phyloP scores from a whole-genome alignment of 2,329 filamentous ascomycete species.

The Achaetomium macrosporum region DNA sequence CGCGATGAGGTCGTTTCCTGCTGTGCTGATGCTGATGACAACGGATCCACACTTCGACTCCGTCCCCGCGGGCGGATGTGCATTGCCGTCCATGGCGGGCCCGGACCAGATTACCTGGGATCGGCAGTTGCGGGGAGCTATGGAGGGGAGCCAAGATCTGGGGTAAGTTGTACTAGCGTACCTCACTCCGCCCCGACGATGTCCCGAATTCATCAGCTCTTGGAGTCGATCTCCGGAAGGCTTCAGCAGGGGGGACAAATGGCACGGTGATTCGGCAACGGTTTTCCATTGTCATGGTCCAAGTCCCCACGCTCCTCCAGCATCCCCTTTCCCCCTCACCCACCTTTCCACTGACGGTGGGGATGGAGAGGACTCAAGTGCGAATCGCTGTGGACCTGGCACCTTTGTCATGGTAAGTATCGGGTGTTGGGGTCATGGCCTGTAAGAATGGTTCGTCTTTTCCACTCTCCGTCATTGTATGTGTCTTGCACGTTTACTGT shows the following conservation, averaged over 20 bases:
- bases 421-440: too few relatives aligned
- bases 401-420: too few relatives aligned
- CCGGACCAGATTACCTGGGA: background rate
- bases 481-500: too few relatives aligned
- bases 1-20: background rate
- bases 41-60: background rate
- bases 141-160: background rate
- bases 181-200: background rate
- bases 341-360: too few relatives aligned
- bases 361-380: too few relatives aligned
- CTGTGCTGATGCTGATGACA: background rate
- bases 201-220: too few relatives aligned
- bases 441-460: too few relatives aligned
- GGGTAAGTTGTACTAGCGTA: background rate
- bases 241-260: background rate
- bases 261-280: background rate
- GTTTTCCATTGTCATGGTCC: background rate
- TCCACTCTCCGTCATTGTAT: too few relatives aligned
- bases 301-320: too few relatives aligned
- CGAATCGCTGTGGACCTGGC: too few relatives aligned
- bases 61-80: background rate
- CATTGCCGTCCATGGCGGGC: constrained; percentile 3
- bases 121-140: background rate
- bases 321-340: too few relatives aligned
- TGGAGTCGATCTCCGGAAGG: background rate